phyloP scores from a whole-genome alignment of 1,139 yeast species.

The Torulaspora globosa region DNA sequence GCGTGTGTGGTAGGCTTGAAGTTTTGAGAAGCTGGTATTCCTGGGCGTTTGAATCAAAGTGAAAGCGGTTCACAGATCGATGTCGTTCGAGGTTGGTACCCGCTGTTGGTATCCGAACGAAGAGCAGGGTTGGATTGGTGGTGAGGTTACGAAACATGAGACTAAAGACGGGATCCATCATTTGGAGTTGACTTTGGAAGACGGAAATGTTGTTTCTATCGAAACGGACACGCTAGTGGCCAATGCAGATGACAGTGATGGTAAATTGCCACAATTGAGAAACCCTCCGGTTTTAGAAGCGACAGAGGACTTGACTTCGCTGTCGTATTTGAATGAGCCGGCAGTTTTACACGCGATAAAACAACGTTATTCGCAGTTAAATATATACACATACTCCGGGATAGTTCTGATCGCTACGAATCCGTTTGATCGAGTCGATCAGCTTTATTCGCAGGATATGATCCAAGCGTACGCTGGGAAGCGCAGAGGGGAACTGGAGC shows the following conservation, averaged over 20 bases:
- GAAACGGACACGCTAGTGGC: conserved; percentile 47
- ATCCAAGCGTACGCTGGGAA: conserved; percentile 92
- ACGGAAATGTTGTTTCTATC: conserved; percentile 53
- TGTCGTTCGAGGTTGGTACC: conserved; percentile 38
- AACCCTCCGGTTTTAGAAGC: conserved; percentile 82
- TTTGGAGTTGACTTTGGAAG: conserved; percentile 59
- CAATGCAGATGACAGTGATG: conserved; percentile 13
- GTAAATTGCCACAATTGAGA: conserved; percentile 66
- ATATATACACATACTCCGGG: conserved; percentile 94
- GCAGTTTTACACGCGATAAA: conserved; percentile 93
- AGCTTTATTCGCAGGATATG: conserved; percentile 83
- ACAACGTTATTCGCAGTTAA: conserved; percentile 80
- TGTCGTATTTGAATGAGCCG: conserved; percentile 93
- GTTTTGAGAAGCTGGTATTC: not conserved
- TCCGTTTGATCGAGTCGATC: conserved; percentile 91
- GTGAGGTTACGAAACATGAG: conserved; percentile 59
- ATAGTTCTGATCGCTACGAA: conserved; percentile 94
- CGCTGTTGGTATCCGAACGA: conserved; percentile 97
- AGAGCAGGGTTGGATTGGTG: conserved; percentile 87
- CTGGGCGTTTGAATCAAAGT: not conserved
- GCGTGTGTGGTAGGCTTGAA: not conserved
- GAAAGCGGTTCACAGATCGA: conserved; percentile 6
- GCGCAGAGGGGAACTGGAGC: conserved; percentile 89
- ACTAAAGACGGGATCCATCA: conserved; percentile 51
- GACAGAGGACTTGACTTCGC: conserved; percentile 87